phyloP scores from a whole-genome alignment of 2,329 filamentous ascomycete genomes.

The Alternaria atra region DNA sequence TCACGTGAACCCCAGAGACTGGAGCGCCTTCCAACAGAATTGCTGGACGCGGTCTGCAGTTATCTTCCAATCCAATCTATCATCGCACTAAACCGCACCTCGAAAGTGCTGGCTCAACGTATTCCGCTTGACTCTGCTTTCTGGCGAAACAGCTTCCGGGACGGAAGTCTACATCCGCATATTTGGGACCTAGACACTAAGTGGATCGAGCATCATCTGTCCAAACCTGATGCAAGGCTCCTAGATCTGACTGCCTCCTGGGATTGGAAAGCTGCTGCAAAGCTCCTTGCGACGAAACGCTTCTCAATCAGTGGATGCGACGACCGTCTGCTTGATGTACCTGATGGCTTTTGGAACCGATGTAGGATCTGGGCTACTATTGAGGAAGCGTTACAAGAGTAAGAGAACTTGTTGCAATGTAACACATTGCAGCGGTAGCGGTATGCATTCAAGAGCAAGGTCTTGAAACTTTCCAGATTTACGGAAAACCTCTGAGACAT shows the following conservation, averaged over 20 bases:
- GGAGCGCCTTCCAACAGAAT: constrained; percentile 29
- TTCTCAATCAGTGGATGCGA: constrained; percentile 22
- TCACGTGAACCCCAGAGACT: constrained; percentile 13
- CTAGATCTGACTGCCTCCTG: constrained; percentile 11
- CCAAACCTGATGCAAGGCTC: neutral
- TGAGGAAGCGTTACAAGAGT: constrained; percentile 21
- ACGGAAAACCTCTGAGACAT: neutral
- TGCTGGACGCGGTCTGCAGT: constrained; percentile 27
- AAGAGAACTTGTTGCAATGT: neutral
- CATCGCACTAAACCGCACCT: constrained; percentile 31
- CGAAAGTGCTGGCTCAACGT: constrained; percentile 27
- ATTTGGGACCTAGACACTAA: constrained; percentile 36
- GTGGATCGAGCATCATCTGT: constrained; percentile 16
- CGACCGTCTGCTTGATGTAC: constrained; percentile 19
- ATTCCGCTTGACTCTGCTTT: constrained; percentile 34
- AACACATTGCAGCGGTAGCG: neutral
- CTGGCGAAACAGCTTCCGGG: constrained; percentile 34
- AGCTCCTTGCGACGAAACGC: constrained; percentile 25
- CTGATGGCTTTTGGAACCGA: constrained; percentile 36
- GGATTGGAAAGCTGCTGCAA: constrained; percentile 30
- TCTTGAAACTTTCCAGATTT: neutral
- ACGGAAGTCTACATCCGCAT: constrained; percentile 31
- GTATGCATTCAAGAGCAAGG: neutral
- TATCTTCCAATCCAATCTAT: constrained; percentile 24
- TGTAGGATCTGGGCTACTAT: constrained; percentile 39